A percentile compares a stretch with the other conserved stretches of the same genome.
Evolutionary conservation across 371 early-diverging fungal genomes (phyloP).

Genomic region (Saksenaea vasiformis): DNA sequence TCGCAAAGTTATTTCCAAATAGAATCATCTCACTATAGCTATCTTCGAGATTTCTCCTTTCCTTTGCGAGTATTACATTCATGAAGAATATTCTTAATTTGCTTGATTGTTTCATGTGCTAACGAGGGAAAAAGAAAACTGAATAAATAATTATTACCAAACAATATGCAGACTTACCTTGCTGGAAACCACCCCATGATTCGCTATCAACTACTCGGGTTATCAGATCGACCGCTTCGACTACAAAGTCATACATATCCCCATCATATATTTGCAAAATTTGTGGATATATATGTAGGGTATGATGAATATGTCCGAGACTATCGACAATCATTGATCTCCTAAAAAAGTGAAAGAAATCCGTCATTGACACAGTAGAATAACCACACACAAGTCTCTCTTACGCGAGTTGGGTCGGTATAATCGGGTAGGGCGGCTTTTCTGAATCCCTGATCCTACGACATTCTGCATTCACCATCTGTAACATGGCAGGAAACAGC

Average conservation of each 20-base stretch:
- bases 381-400: neutral
- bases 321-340: neutral
- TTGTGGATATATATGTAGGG: neutral
- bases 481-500: constrained; percentile 2
- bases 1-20: neutral
- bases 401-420: neutral
- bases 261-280: neutral
- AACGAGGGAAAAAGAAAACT: neutral
- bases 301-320: neutral
- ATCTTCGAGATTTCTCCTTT: neutral
- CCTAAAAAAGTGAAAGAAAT: neutral
- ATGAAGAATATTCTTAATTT: neutral
- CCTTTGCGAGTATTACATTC: neutral
- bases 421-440: neutral
- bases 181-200: neutral
- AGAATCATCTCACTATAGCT: neutral
- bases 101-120: neutral
- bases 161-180: neutral
- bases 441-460: neutral
- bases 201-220: neutral
- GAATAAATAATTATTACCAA: neutral
- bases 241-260: constrained; percentile 3
- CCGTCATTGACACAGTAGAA: neutral
- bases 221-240: neutral
- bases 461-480: constrained; percentile 2